Conservation (phyloP, 805 yeast species). For the Komagataella mondaviorum region DNA sequence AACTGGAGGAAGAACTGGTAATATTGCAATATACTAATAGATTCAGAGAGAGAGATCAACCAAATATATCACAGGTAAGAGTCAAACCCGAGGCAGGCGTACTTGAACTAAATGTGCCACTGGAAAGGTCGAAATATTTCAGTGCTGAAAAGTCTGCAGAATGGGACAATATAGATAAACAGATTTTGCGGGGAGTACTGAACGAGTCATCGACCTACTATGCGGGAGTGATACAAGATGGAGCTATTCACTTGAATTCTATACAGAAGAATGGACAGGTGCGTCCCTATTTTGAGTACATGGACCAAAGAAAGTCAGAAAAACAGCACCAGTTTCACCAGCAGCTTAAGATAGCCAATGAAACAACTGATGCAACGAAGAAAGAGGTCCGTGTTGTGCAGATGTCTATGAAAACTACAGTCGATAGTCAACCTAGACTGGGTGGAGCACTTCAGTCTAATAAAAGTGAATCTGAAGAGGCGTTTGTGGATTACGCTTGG, state of each 20-base stretch:
- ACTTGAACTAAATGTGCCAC: constrained; percentile 66
- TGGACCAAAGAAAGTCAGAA: constrained; percentile 33
- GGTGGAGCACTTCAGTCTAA: constrained; percentile 62
- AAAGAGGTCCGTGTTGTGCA: constrained; percentile 51
- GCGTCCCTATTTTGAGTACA: constrained; percentile 69
- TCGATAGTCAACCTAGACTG: constrained; percentile 42
- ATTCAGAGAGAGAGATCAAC: constrained; percentile 19
- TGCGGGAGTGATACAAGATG: constrained; percentile 23
- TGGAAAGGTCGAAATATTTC: constrained; percentile 54
- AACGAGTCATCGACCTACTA: constrained; percentile 38
- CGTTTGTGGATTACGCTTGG: constrained; percentile 28
- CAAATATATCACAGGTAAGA: constrained; percentile 26
- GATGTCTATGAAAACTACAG: constrained; percentile 58
- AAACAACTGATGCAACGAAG: constrained; percentile 22
- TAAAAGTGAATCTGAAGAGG: constrained; percentile 51
- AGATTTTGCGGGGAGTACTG: constrained; percentile 61
- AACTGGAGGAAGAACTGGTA: constrained; percentile 14
- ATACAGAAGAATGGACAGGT: constrained; percentile 61
- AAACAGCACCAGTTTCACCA: constrained; percentile 23
- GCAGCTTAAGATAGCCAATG: constrained; percentile 21
- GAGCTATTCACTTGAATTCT: constrained; percentile 49
- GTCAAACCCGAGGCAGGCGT: constrained; percentile 50
- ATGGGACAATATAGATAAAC: constrained; percentile 51
- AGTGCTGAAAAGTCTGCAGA: constrained; percentile 48
- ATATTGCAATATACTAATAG: constrained; percentile 54